Percentiles rank a stretch among this genome's conserved stretches.
Evolutionary conservation across 176 grass and related monocot genomes (phyloP).

Genomic region (Triticum aestivum): DNA sequence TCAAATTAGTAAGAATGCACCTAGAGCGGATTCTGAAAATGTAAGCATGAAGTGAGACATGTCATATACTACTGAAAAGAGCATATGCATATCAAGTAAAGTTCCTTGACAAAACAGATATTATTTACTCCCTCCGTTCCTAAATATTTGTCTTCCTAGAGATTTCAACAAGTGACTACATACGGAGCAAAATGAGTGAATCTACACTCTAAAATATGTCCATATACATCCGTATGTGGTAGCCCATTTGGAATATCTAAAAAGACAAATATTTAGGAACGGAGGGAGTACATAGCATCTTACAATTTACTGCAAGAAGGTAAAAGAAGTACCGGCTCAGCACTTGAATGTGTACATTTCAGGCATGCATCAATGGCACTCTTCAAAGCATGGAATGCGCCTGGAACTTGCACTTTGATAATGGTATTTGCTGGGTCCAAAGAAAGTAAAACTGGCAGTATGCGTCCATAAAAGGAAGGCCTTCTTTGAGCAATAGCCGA

Average conservation of each 20-base stretch:
- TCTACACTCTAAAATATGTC: too few species aligned
- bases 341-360: slow-evolving; percentile 97
- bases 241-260: too few species aligned
- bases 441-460: slow-evolving; percentile 85
- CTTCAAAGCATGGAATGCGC: slow-evolving; percentile 86
- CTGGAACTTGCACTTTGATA: slow-evolving; percentile 62
- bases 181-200: too few species aligned
- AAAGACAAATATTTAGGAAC: too few species aligned
- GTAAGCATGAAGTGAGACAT: slow-evolving; percentile 1
- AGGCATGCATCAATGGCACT: slow-evolving; percentile 77
- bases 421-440: slow-evolving; percentile 84
- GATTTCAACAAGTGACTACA: too few species aligned
- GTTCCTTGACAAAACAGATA: neutral
- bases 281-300: neutral
- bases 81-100: neutral
- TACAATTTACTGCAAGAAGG: neutral
- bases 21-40: slow-evolving; percentile 9
- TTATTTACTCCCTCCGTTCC: too few species aligned
- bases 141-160: too few species aligned
- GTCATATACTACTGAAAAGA: slow-evolving; percentile 18
- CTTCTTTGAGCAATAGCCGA: slow-evolving; percentile 89
- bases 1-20: slow-evolving; percentile 5
- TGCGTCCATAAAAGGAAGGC: slow-evolving; percentile 92
- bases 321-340: slow-evolving; percentile 83
- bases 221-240: too few species aligned